Conservation (phyloP, 73 alveolate species). For the Symbiodinium natans region DNA sequence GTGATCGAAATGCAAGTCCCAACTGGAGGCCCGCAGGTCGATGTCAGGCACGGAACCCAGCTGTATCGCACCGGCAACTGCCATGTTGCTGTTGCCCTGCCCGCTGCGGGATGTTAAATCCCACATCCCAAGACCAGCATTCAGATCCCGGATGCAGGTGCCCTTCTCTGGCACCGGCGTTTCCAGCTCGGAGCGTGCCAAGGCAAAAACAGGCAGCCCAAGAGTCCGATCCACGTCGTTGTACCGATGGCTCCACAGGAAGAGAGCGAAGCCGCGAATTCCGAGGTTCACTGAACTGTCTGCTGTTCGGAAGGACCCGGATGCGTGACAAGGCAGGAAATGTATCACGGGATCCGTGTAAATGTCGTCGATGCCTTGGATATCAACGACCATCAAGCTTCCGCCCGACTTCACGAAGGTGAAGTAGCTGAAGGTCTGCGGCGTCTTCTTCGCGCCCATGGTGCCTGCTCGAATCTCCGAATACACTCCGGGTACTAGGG, state of each 20-base stretch:
- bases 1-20: background rate
- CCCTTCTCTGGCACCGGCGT: constrained; percentile 15
- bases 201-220: background rate
- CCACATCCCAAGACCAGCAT: background rate
- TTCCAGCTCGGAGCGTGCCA: constrained; percentile 13
- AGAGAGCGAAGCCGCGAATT: background rate
- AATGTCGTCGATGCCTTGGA: constrained; percentile 1
- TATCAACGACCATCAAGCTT: background rate
- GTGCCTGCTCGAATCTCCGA: background rate
- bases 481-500: too few relatives aligned
- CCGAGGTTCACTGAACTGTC: background rate
- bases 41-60: background rate
- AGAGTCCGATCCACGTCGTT: background rate
- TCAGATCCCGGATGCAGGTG: background rate
- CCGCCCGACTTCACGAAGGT: background rate
- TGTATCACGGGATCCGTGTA: background rate
- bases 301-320: background rate
- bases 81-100: background rate
- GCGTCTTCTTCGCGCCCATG: constrained; percentile 10
- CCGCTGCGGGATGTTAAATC: background rate
- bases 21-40: background rate
- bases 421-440: constrained; percentile 4
- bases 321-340: constrained; percentile 2
- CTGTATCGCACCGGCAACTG: background rate
- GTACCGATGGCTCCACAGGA: constrained; percentile 4